Percentiles rank a stretch among this genome's conserved stretches.
Conservation (phyloP, 768 basidiomycete genomes). For the Amanita rimosa region DNA sequence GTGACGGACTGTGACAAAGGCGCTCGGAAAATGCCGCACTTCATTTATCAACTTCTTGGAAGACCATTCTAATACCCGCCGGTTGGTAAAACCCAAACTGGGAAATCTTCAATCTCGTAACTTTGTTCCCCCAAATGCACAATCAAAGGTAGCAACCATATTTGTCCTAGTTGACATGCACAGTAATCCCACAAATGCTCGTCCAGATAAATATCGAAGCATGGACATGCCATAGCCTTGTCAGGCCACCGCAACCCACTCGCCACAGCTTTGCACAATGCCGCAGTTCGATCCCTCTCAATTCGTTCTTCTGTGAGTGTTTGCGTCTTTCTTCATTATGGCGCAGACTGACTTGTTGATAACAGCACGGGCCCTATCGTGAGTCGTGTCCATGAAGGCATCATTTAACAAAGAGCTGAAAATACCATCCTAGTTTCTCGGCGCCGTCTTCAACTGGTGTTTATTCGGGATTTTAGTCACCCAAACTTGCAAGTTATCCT, state of each 20-base stretch:
- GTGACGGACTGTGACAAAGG: not conserved
- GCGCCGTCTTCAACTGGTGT: constrained; percentile 1
- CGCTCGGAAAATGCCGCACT: not conserved
- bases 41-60: not conserved
- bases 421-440: not conserved
- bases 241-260: not conserved
- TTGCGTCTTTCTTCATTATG: not conserved
- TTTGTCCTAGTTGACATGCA: not conserved
- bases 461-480: constrained; percentile 4
- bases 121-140: not conserved
- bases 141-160: not conserved
- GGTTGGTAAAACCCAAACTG: not conserved
- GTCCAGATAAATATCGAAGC: constrained; percentile 1
- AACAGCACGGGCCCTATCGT: constrained; percentile 3
- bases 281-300: not conserved
- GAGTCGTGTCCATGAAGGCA: not conserved
- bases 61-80: not conserved
- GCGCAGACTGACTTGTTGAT: not conserved
- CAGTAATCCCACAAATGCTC: not conserved
- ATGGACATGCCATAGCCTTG: not conserved
- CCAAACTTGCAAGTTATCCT: not conserved
- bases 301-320: constrained; percentile 4
- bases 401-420: not conserved
- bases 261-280: not conserved
- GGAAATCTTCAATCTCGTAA: not conserved